A percentile compares a stretch with the other conserved stretches of the same genome.
phyloP scores from a whole-genome alignment of 345 rosid genomes.

The Lepidium africanum region DNA sequence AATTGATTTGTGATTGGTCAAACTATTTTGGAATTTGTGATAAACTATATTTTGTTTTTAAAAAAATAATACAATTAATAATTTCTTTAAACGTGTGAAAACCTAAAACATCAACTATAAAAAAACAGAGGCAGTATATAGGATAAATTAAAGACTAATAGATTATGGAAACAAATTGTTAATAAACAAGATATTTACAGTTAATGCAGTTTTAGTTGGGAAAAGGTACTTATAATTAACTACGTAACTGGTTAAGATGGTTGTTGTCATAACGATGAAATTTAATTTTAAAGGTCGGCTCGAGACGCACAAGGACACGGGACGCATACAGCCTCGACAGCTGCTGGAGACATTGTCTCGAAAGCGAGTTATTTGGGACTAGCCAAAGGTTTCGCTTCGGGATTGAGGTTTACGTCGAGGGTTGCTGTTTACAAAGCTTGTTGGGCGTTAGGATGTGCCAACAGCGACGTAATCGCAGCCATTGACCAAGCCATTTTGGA shows the following conservation, averaged over 20 bases:
- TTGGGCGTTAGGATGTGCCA: conserved; percentile 58
- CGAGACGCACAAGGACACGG: conserved; percentile 78
- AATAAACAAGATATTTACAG: no score
- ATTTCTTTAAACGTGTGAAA: no score
- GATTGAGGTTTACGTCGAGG: conserved; percentile 62
- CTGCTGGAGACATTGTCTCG: conserved; percentile 44
- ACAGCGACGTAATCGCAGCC: conserved; percentile 56
- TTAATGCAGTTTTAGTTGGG: not conserved
- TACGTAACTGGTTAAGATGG: not conserved
- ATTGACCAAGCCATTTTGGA: conserved; percentile 60
- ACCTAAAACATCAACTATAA: no score
- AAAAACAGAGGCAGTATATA: no score
- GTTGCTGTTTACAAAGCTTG: conserved; percentile 72
- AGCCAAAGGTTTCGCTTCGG: conserved; percentile 56
- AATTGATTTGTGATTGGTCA: no score
- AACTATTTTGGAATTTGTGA: no score
- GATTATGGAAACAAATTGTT: no score
- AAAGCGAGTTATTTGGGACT: conserved; percentile 45
- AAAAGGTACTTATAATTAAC: not conserved
- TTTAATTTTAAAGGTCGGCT: conserved; percentile 29
- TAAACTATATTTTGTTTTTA: no score
- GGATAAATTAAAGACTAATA: no score
- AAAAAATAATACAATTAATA: no score
- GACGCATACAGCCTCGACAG: conserved; percentile 84
- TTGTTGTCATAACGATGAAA: not conserved